Evolutionary conservation across 495 filamentous ascomycete species (phyloP).

Genomic region (Jackrogersella multiformis): DNA sequence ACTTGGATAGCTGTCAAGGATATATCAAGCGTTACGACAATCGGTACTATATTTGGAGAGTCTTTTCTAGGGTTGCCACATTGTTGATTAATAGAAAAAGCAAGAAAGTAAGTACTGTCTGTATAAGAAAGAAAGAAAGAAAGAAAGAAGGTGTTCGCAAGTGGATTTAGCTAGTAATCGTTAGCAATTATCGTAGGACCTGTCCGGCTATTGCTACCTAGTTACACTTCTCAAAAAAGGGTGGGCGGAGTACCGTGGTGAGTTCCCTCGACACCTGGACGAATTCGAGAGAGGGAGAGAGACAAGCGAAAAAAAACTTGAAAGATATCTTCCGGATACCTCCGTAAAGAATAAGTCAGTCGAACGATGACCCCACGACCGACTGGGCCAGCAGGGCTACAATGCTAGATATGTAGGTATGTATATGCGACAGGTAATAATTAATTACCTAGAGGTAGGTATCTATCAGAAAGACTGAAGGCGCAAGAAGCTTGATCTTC

Average conservation of each 20-base stretch:
- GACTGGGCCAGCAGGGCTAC: conserved; percentile 12
- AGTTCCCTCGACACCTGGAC: conserved; percentile 20
- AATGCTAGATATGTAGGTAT: too few species aligned
- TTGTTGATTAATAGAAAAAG: neutral
- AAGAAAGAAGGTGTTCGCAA: neutral
- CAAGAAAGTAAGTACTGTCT: too few species aligned
- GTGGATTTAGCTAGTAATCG: conserved; percentile 5
- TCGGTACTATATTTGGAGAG: neutral
- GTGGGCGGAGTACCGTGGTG: conserved; percentile 25
- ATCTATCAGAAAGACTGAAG: neutral
- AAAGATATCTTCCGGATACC: conserved; percentile 32
- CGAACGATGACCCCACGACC: conserved; percentile 27
- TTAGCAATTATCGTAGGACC: conserved; percentile 3
- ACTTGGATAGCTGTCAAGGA: conserved; percentile 1
- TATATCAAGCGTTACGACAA: conserved; percentile 13
- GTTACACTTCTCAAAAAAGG: conserved; percentile 5
- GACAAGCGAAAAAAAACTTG: conserved; percentile 32
- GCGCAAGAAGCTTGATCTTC: neutral
- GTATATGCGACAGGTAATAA: conserved; percentile 22
- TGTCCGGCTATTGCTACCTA: neutral
- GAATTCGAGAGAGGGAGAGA: conserved; percentile 10
- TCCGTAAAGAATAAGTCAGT: conserved; percentile 23
- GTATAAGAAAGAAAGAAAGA: neutral
- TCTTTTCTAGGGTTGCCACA: neutral
- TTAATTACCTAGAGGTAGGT: neutral